phyloP scores from a whole-genome alignment of 345 rosid species.

The Sisymbrium irio region DNA sequence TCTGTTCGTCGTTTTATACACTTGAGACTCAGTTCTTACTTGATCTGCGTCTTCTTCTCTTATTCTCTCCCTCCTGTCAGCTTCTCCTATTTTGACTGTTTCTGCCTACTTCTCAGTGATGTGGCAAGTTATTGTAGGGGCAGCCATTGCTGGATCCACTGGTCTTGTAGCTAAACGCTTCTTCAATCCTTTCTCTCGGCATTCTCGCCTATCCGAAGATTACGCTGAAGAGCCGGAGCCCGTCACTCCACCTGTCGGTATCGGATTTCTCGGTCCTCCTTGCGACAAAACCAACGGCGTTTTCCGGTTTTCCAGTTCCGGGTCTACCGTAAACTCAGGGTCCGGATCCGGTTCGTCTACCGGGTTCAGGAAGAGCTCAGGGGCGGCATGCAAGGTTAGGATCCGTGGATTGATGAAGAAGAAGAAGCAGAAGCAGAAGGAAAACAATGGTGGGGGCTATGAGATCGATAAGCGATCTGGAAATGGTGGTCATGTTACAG shows the following conservation, averaged over 20 bases:
- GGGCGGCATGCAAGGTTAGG: conserved; percentile 32
- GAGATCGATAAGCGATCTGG: conserved; percentile 39
- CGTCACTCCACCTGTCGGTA: conserved; percentile 9
- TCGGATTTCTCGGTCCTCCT: conserved; percentile 32
- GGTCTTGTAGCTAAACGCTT: conserved; percentile 58
- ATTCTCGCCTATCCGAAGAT: background rate
- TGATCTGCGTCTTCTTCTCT: conserved; percentile 10
- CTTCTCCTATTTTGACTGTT: background rate
- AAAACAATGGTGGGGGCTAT: background rate
- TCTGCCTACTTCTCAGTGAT: conserved; percentile 27
- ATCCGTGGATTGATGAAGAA: conserved; percentile 27
- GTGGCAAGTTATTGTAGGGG: conserved; percentile 82
- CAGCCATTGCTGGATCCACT: conserved; percentile 75
- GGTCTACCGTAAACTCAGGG: conserved; percentile 31
- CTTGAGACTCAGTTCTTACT: conserved; percentile 12
- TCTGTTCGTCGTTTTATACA: conserved; percentile 15
- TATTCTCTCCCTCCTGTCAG: background rate
- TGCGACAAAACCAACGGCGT: conserved; percentile 41
- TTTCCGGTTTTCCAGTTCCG: conserved; percentile 74
- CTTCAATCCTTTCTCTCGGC: conserved; percentile 33
- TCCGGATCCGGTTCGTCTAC: conserved; percentile 20
- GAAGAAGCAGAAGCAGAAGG: conserved; percentile 27
- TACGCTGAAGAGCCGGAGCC: conserved; percentile 1
- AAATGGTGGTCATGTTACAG: conserved; percentile 31
- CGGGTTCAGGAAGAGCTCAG: conserved; percentile 28